These are phyloP conservation scores for Arthrocladium fulminans DNA, from an alignment of 2,329 filamentous ascomycete genomes.

Conservation along the genomic window DNA sequence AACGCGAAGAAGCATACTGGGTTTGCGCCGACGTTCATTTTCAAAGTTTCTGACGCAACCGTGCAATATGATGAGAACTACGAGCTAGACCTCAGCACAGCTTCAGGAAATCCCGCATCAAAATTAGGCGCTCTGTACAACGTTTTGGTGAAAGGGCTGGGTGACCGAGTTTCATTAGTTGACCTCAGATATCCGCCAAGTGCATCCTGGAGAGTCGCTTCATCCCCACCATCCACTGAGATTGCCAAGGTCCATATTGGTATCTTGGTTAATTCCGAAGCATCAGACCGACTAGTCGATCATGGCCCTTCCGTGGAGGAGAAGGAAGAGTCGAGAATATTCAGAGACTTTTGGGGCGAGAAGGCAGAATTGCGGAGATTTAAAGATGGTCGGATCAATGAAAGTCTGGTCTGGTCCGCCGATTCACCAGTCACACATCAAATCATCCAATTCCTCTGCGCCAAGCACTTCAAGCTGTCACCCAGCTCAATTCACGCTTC, in stretches of 20 bases:
- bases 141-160: slow-evolving; percentile 61
- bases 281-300: slow-evolving; percentile 69
- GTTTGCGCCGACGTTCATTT: slow-evolving; percentile 77
- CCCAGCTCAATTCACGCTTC: slow-evolving; percentile 48
- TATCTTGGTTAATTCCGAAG: slow-evolving; percentile 63
- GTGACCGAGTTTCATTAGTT: slow-evolving; percentile 63
- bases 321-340: slow-evolving; percentile 69
- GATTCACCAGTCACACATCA: slow-evolving; percentile 63
- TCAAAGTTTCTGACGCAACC: slow-evolving; percentile 43
- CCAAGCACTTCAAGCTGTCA: slow-evolving; percentile 56
- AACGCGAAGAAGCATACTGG: slow-evolving; percentile 66
- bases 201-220: slow-evolving; percentile 6
- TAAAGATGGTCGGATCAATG: slow-evolving; percentile 86
- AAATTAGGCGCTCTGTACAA: slow-evolving; percentile 42
- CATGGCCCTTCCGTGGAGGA: slow-evolving; percentile 80
- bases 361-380: slow-evolving; percentile 89
- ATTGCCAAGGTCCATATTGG: slow-evolving; percentile 10
- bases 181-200: slow-evolving; percentile 42
- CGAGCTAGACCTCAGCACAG: slow-evolving; percentile 22
- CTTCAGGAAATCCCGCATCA: slow-evolving; percentile 3
- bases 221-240: not conserved
- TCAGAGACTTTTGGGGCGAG: slow-evolving; percentile 89
- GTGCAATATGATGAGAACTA: slow-evolving; percentile 49
- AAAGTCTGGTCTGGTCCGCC: slow-evolving; percentile 77
- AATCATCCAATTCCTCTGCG: slow-evolving; percentile 64